Percentiles rank a stretch among this genome's conserved stretches.
Conservation (phyloP, 2,329 filamentous ascomycete genomes). For the Elsinoe perseae region DNA sequence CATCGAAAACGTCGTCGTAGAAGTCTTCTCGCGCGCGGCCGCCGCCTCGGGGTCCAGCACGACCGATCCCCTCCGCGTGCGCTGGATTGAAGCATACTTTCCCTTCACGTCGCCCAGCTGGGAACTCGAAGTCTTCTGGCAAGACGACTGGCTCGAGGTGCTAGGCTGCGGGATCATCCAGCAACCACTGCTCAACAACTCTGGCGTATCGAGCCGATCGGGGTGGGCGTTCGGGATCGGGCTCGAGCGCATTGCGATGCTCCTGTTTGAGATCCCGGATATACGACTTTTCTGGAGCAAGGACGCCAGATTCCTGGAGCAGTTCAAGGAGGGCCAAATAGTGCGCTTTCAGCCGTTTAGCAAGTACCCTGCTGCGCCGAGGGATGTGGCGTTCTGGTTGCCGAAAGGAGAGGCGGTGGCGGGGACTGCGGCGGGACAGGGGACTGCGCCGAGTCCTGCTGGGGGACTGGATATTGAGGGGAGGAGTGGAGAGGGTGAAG, state of each 20-base stretch:
- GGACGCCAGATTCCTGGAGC: constrained; percentile 75
- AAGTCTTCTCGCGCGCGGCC: constrained; percentile 72
- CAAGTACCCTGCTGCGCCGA: constrained; percentile 79
- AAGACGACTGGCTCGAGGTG: constrained; percentile 90
- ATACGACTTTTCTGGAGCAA: constrained; percentile 94
- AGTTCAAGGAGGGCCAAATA: constrained; percentile 56
- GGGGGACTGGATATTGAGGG: constrained; percentile 28
- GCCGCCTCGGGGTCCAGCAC: constrained; percentile 46
- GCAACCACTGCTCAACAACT: constrained; percentile 71
- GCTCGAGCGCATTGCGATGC: constrained; percentile 92
- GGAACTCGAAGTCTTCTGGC: constrained; percentile 94
- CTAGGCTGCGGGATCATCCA: constrained; percentile 86
- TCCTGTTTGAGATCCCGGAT: constrained; percentile 91
- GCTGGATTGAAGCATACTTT: constrained; percentile 97
- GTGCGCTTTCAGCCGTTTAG: constrained; percentile 77
- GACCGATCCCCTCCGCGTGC: constrained; percentile 60
- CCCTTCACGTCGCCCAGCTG: constrained; percentile 93
- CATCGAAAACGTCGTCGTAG: constrained; percentile 80
- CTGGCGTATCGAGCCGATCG: constrained; percentile 64
- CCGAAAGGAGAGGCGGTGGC: constrained; percentile 25
- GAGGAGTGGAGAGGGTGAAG: background rate
- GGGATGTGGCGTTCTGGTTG: constrained; percentile 94
- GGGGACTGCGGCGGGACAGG: constrained; percentile 25
- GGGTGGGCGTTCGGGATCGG: constrained; percentile 97
- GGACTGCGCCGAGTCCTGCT: constrained; percentile 29